Percentiles rank a stretch among this genome's conserved stretches.
Evolutionary conservation across 768 basidiomycete genomes (phyloP).

Genomic region (Cytidiella melzeri): DNA sequence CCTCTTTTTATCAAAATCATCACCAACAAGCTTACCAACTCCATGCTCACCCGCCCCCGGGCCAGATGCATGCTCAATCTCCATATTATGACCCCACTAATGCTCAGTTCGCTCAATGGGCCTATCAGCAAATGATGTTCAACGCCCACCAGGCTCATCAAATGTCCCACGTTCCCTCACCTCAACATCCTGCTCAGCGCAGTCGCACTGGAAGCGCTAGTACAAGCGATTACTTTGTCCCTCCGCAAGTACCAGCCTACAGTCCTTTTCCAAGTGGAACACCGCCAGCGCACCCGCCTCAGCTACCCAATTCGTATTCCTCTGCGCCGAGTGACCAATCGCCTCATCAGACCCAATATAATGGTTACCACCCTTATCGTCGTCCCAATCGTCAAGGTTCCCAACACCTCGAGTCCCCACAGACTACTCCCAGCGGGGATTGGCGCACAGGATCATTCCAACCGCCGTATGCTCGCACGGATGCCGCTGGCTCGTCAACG

Average conservation of each 20-base stretch:
- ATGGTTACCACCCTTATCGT: slow-evolving; percentile 79
- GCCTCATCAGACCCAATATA: slow-evolving; percentile 34
- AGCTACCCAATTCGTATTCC: slow-evolving; percentile 38
- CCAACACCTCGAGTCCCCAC: slow-evolving; percentile 21
- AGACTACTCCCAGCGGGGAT: slow-evolving; percentile 26
- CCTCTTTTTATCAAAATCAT: slow-evolving; percentile 69
- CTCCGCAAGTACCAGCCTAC: slow-evolving; percentile 46
- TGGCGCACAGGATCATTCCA: slow-evolving; percentile 52
- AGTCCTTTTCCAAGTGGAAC: slow-evolving; percentile 67
- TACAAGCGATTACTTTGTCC: slow-evolving; percentile 52
- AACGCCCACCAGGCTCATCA: slow-evolving; percentile 54
- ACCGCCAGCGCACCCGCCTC: slow-evolving; percentile 52
- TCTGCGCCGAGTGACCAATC: slow-evolving; percentile 25
- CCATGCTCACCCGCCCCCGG: slow-evolving; percentile 28
- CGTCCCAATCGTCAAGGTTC: slow-evolving; percentile 44
- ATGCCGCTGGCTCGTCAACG: slow-evolving; percentile 73
- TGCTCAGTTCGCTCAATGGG: slow-evolving; percentile 79
- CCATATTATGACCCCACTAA: slow-evolving; percentile 77
- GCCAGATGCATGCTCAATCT: slow-evolving; percentile 38
- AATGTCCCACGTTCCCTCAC: slow-evolving; percentile 28
- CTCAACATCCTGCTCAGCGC: slow-evolving; percentile 28
- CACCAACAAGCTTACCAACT: slow-evolving; percentile 54
- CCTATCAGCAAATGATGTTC: slow-evolving; percentile 90
- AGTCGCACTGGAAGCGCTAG: slow-evolving; percentile 32
- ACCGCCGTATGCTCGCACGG: slow-evolving; percentile 74